These are phyloP conservation scores for Forsythia suspensa DNA, from an alignment of 257 asterid genomes.

Conservation along the genomic window DNA sequence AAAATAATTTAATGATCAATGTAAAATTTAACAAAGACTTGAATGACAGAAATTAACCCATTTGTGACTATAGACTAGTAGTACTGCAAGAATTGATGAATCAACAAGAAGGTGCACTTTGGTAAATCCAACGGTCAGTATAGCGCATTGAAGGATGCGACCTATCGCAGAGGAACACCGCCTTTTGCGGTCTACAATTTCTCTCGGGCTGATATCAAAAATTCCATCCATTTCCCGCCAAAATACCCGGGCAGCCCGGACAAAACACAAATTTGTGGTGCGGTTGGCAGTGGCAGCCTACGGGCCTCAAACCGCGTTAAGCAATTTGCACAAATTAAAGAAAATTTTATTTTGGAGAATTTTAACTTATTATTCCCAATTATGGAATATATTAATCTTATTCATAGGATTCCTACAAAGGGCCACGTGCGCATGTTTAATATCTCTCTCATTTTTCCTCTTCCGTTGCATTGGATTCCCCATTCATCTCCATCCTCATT, in stretches of 20 bases:
- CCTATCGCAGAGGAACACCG: not conserved
- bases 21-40: too few species aligned
- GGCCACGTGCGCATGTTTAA: constrained; percentile 27
- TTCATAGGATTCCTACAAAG: constrained; percentile 24
- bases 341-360: too few species aligned
- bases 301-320: too few species aligned
- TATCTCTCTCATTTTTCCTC: not conserved
- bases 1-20: too few species aligned
- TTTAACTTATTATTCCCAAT: not conserved
- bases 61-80: too few species aligned
- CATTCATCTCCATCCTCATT: constrained; percentile 23
- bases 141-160: constrained; percentile 11
- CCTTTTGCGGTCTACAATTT: too few species aligned
- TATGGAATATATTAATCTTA: constrained; percentile 15
- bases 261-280: too few species aligned
- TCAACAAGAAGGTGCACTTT: not conserved
- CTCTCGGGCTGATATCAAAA: constrained; percentile 22
- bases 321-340: too few species aligned
- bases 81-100: too few species aligned
- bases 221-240: constrained; percentile 22
- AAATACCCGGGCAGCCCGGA: too few species aligned
- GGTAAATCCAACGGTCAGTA: constrained; percentile 15
- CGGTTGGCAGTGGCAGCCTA: too few species aligned
- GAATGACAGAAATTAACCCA: too few species aligned
- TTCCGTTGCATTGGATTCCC: constrained; percentile 32